A percentile compares a stretch with the other conserved stretches of the same genome.
phyloP scores from a whole-genome alignment of 169 alveolate species.

The Eimeria maxima region DNA sequence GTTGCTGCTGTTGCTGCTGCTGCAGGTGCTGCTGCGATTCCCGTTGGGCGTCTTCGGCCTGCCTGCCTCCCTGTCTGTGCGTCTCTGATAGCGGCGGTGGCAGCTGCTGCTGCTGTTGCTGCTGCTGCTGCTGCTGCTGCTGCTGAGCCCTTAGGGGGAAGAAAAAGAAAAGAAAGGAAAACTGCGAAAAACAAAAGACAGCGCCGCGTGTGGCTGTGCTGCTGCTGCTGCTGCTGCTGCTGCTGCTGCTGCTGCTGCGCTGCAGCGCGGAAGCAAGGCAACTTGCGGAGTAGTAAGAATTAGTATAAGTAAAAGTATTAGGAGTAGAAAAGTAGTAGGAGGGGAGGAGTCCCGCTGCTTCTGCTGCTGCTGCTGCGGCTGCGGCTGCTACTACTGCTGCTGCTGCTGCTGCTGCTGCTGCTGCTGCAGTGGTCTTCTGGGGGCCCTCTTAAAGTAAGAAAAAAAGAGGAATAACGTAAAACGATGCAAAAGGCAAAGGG shows the following conservation, averaged over 20 bases:
- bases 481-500: not conserved
- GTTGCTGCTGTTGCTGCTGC: slow-evolving; percentile 49
- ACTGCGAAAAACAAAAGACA: not conserved
- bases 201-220: not conserved
- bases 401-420: too few relatives aligned
- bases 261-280: not conserved
- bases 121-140: too few relatives aligned
- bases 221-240: not conserved
- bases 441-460: not conserved
- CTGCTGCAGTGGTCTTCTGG: not conserved
- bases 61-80: not conserved
- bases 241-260: not conserved
- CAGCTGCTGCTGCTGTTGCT: not conserved
- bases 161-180: not conserved
- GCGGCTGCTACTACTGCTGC: too few relatives aligned
- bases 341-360: not conserved
- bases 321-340: too few relatives aligned
- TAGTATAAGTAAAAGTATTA: too few relatives aligned
- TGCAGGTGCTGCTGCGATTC: not conserved
- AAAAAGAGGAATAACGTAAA: not conserved
- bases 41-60: too few relatives aligned
- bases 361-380: not conserved
- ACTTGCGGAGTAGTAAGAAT: too few relatives aligned
- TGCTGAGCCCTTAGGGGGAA: not conserved
- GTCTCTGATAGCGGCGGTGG: not conserved